Percentiles rank a stretch among this genome's conserved stretches.
These are phyloP conservation scores for Nakazawaea molendinolei DNA, from an alignment of 805 yeast genomes.

Conservation along the genomic window DNA sequence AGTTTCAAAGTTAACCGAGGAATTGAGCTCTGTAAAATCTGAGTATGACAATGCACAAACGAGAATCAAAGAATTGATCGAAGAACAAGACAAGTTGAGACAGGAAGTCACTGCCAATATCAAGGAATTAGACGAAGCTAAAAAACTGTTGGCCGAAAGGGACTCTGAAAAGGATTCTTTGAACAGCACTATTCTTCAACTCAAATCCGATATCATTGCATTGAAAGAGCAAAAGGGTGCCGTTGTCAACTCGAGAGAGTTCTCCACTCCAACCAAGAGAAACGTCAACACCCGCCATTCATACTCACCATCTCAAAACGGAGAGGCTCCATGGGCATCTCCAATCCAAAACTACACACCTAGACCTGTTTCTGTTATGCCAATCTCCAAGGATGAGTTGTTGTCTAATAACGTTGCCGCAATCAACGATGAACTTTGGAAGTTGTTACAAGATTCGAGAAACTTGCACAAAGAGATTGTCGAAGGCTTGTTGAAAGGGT, in stretches of 20 bases:
- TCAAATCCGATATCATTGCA: conserved; percentile 34
- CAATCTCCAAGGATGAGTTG: conserved; percentile 44
- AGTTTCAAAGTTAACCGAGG: conserved; percentile 44
- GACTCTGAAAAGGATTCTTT: conserved; percentile 62
- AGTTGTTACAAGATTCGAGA: conserved; percentile 62
- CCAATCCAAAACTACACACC: conserved; percentile 34
- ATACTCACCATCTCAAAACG: conserved; percentile 14
- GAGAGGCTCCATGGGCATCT: conserved; percentile 25
- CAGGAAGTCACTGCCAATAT: conserved; percentile 56
- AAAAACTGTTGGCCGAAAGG: conserved; percentile 48
- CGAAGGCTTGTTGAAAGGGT: conserved; percentile 76
- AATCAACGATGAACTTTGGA: conserved; percentile 70
- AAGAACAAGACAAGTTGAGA: conserved; percentile 55
- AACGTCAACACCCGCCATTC: conserved; percentile 21
- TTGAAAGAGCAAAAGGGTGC: conserved; percentile 22
- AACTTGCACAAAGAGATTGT: conserved; percentile 76
- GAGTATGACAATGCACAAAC: conserved; percentile 52
- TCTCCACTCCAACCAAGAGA: conserved; percentile 14
- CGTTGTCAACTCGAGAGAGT: conserved; percentile 8
- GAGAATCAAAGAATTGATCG: conserved; percentile 53
- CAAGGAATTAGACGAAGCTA: conserved; percentile 55
- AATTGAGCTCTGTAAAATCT: conserved; percentile 45
- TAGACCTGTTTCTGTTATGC: conserved; percentile 58
- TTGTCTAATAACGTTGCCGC: conserved; percentile 51
- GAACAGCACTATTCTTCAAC: conserved; percentile 51